Conservation (phyloP, 805 yeast genomes). For the Yarrowia sp. region DNA sequence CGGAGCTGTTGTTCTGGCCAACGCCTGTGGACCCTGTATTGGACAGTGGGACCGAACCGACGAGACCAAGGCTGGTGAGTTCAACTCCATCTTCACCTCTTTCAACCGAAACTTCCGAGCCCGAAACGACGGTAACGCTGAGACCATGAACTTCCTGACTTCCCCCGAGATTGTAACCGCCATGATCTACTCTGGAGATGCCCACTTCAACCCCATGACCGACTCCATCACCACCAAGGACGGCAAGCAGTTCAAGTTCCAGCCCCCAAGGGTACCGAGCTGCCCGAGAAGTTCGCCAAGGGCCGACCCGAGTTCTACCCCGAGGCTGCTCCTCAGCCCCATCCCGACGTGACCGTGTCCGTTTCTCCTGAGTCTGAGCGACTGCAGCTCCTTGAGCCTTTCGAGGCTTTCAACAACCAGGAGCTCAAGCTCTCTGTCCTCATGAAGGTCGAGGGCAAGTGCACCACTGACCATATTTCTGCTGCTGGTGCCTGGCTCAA, state of each 20-base stretch:
- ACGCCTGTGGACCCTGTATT: conserved; percentile 99
- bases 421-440: conserved; percentile 75
- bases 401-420: conserved; percentile 78
- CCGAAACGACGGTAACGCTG: conserved; percentile 97
- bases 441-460: conserved; percentile 93
- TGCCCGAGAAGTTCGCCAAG: conserved; percentile 76
- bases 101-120: conserved; percentile 97
- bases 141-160: conserved; percentile 96
- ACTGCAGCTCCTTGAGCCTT: conserved; percentile 86
- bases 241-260: conserved; percentile 73
- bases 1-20: conserved; percentile 91
- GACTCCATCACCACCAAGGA: conserved; percentile 66
- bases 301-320: conserved; percentile 80
- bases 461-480: conserved; percentile 97
- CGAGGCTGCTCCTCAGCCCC: conserved; percentile 59
- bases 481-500: conserved; percentile 99
- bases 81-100: conserved; percentile 90
- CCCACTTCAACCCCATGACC: conserved; percentile 84
- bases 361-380: conserved; percentile 91
- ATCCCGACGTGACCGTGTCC: conserved; percentile 54
- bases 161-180: conserved; percentile 98
- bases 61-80: conserved; percentile 47
- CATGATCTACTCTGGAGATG: conserved; percentile 90
- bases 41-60: conserved; percentile 95
- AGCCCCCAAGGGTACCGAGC: conserved; percentile 83